A percentile compares a stretch with the other conserved stretches of the same genome.
Evolutionary conservation across 176 grass and related monocot genomes (phyloP).

Genomic region (Tuctoria greenei): DNA sequence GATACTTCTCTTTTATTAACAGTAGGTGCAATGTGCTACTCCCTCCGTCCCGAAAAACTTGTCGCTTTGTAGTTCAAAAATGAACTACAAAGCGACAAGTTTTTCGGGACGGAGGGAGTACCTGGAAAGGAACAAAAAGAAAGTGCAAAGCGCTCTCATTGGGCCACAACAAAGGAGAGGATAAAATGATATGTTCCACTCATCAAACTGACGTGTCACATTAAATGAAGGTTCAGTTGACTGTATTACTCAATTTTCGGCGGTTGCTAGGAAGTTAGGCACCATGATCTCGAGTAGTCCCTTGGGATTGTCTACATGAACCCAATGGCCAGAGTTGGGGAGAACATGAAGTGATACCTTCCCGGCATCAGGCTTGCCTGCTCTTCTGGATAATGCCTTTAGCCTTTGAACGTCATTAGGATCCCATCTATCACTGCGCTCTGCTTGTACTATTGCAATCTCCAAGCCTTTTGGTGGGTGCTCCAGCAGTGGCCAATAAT

Average conservation of each 20-base stretch:
- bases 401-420: conserved; percentile 64
- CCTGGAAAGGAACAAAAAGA: background rate
- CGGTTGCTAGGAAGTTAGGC: conserved; percentile 55
- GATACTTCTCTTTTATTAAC: conserved; percentile 6
- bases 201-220: background rate
- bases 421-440: conserved; percentile 82
- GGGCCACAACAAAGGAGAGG: background rate
- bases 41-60: no score
- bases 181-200: background rate
- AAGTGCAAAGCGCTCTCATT: background rate
- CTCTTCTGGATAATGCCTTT: conserved; percentile 57
- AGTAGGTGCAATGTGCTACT: background rate
- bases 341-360: conserved; percentile 72
- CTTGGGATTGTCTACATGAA: conserved; percentile 93
- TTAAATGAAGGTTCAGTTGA: conserved; percentile 9
- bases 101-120: no score
- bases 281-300: conserved; percentile 81
- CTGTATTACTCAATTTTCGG: conserved; percentile 21
- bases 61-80: no score
- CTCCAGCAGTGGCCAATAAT: conserved; percentile 77
- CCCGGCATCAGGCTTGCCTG: conserved; percentile 40
- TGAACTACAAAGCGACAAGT: no score
- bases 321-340: conserved; percentile 90
- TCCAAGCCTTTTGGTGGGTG: conserved; percentile 77
- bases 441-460: conserved; percentile 79